Evolutionary conservation across 1,284 basidiomycete genomes (phyloP).

Genomic region (Ganoderma lucidum): DNA sequence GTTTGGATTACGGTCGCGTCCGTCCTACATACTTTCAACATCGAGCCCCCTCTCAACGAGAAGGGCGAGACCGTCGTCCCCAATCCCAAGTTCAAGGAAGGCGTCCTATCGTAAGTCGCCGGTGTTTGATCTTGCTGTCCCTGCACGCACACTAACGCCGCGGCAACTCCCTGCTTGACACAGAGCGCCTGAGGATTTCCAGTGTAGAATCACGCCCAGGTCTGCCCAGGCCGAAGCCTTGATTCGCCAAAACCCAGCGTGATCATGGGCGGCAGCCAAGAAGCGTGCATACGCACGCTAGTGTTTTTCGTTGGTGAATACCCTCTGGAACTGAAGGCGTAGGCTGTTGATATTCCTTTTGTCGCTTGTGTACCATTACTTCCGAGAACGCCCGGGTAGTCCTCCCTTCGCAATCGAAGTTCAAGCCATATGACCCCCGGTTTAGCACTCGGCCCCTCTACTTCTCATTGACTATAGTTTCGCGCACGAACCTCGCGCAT

Average conservation of each 20-base stretch:
- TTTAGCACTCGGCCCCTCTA: neutral
- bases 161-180: neutral
- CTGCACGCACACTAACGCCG: neutral
- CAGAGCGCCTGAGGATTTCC: slow-evolving; percentile 8
- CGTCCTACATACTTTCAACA: slow-evolving; percentile 20
- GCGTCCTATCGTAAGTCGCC: neutral
- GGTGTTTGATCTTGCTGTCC: neutral
- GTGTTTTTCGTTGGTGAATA: neutral
- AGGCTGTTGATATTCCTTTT: too few species aligned
- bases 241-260: neutral
- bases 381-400: neutral
- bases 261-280: neutral
- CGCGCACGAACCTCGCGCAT: too few species aligned
- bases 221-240: neutral
- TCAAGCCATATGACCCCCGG: neutral
- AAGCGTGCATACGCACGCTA: neutral
- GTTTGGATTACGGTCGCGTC: slow-evolving; percentile 15
- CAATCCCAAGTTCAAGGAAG: neutral
- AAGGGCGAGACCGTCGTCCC: slow-evolving; percentile 5
- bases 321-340: neutral
- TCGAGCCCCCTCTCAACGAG: slow-evolving; percentile 14
- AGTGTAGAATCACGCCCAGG: slow-evolving; percentile 5
- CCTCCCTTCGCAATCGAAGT: neutral
- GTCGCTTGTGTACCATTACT: too few species aligned
- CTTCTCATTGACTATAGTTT: neutral